phyloP scores from a whole-genome alignment of 1,284 basidiomycete species.

The Lignosus rhinocerotis region DNA sequence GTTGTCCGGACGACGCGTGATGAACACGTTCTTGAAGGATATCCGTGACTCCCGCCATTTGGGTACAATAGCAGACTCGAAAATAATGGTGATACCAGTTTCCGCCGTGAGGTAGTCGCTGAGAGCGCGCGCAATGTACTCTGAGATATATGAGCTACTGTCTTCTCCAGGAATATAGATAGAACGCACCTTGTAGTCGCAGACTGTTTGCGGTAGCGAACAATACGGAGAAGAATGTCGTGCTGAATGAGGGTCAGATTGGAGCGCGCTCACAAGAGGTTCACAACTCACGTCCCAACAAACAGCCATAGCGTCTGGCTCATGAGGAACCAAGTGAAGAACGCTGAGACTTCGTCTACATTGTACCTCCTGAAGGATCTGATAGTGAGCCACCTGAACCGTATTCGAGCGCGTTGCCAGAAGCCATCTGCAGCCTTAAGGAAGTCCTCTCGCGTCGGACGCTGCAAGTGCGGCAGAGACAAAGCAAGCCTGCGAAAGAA shows the following conservation, averaged over 20 bases:
- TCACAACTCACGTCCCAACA: slow-evolving; percentile 80
- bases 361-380: slow-evolving; percentile 95
- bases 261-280: background rate
- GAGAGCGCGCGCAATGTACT: slow-evolving; percentile 86
- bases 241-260: slow-evolving; percentile 42
- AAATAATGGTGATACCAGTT: slow-evolving; percentile 93
- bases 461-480: slow-evolving; percentile 76
- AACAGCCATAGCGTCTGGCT: slow-evolving; percentile 94
- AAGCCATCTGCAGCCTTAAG: slow-evolving; percentile 85
- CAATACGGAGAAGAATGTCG: slow-evolving; percentile 93
- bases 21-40: slow-evolving; percentile 95
- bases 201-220: slow-evolving; percentile 91
- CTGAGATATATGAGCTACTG: slow-evolving; percentile 40
- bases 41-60: slow-evolving; percentile 96
- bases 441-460: slow-evolving; percentile 87
- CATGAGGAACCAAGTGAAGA: slow-evolving; percentile 92
- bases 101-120: slow-evolving; percentile 93
- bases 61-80: slow-evolving; percentile 97
- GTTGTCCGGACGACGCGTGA: slow-evolving; percentile 74
- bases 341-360: slow-evolving; percentile 95
- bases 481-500: slow-evolving; percentile 77
- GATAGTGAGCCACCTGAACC: slow-evolving; percentile 99
- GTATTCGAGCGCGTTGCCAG: slow-evolving; percentile 87
- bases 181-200: slow-evolving; percentile 73
- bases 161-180: too few relatives aligned